Evolutionary conservation across 2,329 filamentous ascomycete species (phyloP), one percentile per base, ranked within the genome.

Genomic region (Canariomyces notabilis): DNA sequence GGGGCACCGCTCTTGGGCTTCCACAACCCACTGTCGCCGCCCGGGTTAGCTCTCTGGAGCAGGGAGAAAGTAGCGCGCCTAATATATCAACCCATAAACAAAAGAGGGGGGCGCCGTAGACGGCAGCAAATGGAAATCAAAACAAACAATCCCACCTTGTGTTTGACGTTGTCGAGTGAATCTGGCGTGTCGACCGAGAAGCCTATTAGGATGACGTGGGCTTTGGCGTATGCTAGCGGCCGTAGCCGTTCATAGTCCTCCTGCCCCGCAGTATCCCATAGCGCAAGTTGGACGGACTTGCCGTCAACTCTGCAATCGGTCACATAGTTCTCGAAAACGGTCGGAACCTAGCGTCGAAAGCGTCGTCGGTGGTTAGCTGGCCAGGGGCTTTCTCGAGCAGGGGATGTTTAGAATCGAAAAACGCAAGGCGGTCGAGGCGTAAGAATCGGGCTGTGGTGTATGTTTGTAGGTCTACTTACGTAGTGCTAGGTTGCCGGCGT

Each of bases 181-280:
- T 98, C 93, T 18, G 91, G 91, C 16, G 88, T 91, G 61, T 97
- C 93, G 63, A 98, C 80, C 21, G 89, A 88, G 66, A 97, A 98
- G 31, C 89, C 93, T 68, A 98, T 93, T 54, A 98, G 73, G 58
- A 98, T 91, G 58, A 98, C 90, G 67, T 98, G 93, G 48, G 93
- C 93, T 73, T 97, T 95, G 40, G 89, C 87, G 67, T 98, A 98
- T 54, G 93, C 93, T 42, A 98, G 76, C 42, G 93, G 93, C 54
- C 93, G 85, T 70, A 98, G 74, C 64, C 93, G 80, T 69, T 98
- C 93, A 67, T 98, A 98, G 66, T 98, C 93, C 77, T 98, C 93
- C 69, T 98, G 93, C 50, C 93, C 93, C 42, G 93, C 93, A n/a
- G 93, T 98, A 82, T 98, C 93, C 93, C 93, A 98, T 60, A 98